Conservation (phyloP, 306 rosid species). For the Adenanthera pavonina region DNA sequence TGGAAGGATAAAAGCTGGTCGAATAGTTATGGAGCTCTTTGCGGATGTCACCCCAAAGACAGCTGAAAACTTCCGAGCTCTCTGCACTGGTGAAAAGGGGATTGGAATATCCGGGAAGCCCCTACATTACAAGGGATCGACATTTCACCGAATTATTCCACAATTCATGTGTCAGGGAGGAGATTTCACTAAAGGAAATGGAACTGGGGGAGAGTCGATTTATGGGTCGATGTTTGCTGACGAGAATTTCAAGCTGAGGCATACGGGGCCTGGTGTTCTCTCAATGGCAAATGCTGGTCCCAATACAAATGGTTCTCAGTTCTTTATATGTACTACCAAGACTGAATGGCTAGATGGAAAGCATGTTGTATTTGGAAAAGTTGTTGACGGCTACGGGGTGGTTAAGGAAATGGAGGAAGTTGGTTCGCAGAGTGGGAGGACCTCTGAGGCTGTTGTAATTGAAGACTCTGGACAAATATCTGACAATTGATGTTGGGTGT, state of each 20-base stretch:
- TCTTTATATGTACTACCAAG: slow-evolving; percentile 67
- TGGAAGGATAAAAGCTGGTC: slow-evolving; percentile 79
- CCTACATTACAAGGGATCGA: slow-evolving; percentile 73
- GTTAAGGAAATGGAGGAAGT: slow-evolving; percentile 84
- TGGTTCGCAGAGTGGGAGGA: slow-evolving; percentile 63
- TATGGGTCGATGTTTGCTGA: slow-evolving; percentile 72
- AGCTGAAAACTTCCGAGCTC: slow-evolving; percentile 90
- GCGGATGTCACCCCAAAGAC: slow-evolving; percentile 79
- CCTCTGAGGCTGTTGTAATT: slow-evolving; percentile 63
- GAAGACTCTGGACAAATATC: slow-evolving; percentile 79
- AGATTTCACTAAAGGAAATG: slow-evolving; percentile 81
- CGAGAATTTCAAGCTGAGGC: slow-evolving; percentile 79
- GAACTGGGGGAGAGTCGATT: slow-evolving; percentile 91
- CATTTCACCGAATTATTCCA: slow-evolving; percentile 85
- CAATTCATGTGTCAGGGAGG: slow-evolving; percentile 90
- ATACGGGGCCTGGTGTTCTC: slow-evolving; percentile 77
- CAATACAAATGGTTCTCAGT: slow-evolving; percentile 84
- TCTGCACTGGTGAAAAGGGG: slow-evolving; percentile 84
- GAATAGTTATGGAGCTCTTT: slow-evolving; percentile 78
- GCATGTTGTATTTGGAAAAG: slow-evolving; percentile 93
- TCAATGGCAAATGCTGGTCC: slow-evolving; percentile 94
- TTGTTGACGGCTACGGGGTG: slow-evolving; percentile 70
- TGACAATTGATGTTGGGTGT: slow-evolving; percentile 31
- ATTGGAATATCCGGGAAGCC: slow-evolving; percentile 70
- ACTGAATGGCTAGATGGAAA: slow-evolving; percentile 86